These are phyloP conservation scores for Colletotrichum musicola DNA, from an alignment of 2,329 filamentous ascomycete genomes.

Conservation along the genomic window DNA sequence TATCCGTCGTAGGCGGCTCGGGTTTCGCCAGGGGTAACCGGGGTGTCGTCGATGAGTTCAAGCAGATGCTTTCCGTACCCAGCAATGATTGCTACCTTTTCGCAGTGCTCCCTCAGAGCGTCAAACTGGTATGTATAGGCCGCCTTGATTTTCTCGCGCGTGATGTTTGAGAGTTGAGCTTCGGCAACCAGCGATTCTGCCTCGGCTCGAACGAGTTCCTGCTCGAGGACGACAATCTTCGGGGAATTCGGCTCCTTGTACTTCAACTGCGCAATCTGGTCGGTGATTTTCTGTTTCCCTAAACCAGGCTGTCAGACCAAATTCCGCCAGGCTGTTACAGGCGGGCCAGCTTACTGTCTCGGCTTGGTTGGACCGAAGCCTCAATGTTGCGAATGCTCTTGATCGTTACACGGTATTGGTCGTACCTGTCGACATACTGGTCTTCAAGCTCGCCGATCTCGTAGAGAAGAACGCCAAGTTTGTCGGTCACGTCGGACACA, in stretches of 20 bases:
- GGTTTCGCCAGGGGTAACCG: conserved; percentile 96
- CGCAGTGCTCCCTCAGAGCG: conserved; percentile 94
- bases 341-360: conserved; percentile 79
- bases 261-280: conserved; percentile 98
- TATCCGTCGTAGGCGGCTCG: conserved; percentile 97
- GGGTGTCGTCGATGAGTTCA: conserved; percentile 95
- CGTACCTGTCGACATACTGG: conserved; percentile 98
- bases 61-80: conserved; percentile 98
- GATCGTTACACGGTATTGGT: conserved; percentile 98
- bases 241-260: conserved; percentile 99
- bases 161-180: conserved; percentile 98
- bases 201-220: conserved; percentile 97
- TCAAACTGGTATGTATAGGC: conserved; percentile 99
- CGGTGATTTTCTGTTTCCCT: conserved; percentile 98
- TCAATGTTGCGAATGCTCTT: conserved; percentile 99
- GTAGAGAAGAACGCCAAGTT: conserved; percentile 96
- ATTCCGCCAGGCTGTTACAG: too few relatives aligned
- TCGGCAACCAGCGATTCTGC: conserved; percentile 99
- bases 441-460: conserved; percentile 99
- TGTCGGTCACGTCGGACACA: conserved; percentile 98
- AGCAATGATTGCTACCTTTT: conserved; percentile 98
- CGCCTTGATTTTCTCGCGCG: conserved; percentile 98
- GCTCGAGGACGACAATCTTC: conserved; percentile 96
- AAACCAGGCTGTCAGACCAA: too few relatives aligned
- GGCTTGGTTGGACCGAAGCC: conserved; percentile 96